A percentile compares a stretch with the other conserved stretches of the same genome.
Evolutionary conservation across 208 protist genomes (phyloP).

Genomic region (Acanthamoeba sp.): DNA sequence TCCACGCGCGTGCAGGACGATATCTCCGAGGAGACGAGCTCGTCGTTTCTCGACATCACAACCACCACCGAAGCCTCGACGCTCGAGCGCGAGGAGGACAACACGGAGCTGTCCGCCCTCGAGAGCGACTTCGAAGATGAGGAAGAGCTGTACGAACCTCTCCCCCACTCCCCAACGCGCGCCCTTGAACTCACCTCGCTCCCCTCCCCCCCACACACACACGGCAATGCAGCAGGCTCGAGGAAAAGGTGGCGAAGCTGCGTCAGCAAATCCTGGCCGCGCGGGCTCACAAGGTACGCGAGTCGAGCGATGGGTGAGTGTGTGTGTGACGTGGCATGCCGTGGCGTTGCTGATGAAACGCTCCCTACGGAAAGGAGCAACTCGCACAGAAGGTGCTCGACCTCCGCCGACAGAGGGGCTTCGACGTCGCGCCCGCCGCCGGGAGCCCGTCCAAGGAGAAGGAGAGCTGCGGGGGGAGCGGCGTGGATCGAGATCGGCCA

Average conservation of each 20-base stretch:
- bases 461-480: neutral
- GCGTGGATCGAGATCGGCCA: neutral
- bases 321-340: too few species aligned
- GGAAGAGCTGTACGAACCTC: neutral
- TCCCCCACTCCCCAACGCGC: too few species aligned
- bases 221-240: neutral
- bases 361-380: neutral
- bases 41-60: neutral
- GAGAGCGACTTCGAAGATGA: slow-evolving; percentile 18
- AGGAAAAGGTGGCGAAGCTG: slow-evolving; percentile 5
- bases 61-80: slow-evolving; percentile 10
- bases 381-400: neutral
- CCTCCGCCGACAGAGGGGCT: neutral
- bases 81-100: neutral
- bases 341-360: too few species aligned
- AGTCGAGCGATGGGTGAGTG: too few species aligned
- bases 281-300: neutral
- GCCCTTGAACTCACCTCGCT: too few species aligned
- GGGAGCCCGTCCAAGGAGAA: neutral
- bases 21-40: neutral
- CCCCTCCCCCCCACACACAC: too few species aligned
- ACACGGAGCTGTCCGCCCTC: neutral
- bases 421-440: neutral
- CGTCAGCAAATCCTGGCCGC: slow-evolving; percentile 20
- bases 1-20: neutral